A percentile compares a stretch with the other conserved stretches of the same genome.
phyloP scores from a whole-genome alignment of 805 yeast genomes.

The Naumovozyma castellii region DNA sequence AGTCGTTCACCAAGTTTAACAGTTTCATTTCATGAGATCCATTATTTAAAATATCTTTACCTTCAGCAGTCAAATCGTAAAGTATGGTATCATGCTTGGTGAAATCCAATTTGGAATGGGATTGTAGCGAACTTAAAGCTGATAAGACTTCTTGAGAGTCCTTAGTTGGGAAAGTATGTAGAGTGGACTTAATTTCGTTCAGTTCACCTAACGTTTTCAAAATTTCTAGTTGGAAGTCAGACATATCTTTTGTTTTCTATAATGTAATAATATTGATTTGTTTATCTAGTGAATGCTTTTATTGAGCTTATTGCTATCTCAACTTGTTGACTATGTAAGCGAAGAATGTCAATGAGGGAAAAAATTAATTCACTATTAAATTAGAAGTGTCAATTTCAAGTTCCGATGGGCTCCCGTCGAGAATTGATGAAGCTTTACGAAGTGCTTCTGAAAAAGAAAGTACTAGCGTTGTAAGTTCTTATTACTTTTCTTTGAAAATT shows the following conservation, averaged over 20 bases:
- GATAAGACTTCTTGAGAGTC: constrained; percentile 63
- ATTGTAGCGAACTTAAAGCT: constrained; percentile 78
- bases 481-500: background rate
- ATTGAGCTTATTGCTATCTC: too few relatives aligned
- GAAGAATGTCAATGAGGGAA: background rate
- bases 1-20: constrained; percentile 59
- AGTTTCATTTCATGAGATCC: constrained; percentile 91
- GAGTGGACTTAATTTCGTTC: constrained; percentile 61
- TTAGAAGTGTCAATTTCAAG: too few relatives aligned
- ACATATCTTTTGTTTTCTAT: constrained; percentile 35
- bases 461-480: background rate
- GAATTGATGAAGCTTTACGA: too few relatives aligned
- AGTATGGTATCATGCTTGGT: constrained; percentile 63
- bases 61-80: constrained; percentile 75
- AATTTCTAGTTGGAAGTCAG: constrained; percentile 54
- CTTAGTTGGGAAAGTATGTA: constrained; percentile 52
- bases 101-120: constrained; percentile 72
- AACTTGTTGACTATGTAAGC: background rate
- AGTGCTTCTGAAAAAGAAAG: background rate
- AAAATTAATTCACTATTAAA: too few relatives aligned
- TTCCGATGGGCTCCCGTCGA: too few relatives aligned
- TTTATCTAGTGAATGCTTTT: background rate
- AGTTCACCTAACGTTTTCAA: constrained; percentile 55
- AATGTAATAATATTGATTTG: too few relatives aligned
- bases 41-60: constrained; percentile 59